Percentiles rank a stretch among this genome's conserved stretches.
These are phyloP conservation scores for Nannizziopsis arthrosporioides DNA, from an alignment of 2,329 filamentous ascomycete species.

Conservation along the genomic window DNA sequence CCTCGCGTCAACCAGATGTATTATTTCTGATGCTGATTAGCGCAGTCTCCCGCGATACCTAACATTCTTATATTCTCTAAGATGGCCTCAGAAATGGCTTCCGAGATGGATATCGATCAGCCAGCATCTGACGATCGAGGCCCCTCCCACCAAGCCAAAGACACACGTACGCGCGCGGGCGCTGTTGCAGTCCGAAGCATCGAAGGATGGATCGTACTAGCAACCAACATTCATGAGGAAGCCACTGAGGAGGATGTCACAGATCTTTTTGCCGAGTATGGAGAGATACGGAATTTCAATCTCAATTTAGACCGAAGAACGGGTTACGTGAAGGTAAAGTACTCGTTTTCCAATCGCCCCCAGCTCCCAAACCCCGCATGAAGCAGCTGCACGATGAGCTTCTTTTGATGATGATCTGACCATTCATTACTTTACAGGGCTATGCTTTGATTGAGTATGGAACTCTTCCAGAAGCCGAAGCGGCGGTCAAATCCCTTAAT, in stretches of 20 bases:
- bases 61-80: too few species aligned
- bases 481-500: slow-evolving; percentile 51
- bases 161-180: slow-evolving; percentile 35
- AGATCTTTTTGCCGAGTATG: slow-evolving; percentile 54
- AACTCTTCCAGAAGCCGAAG: slow-evolving; percentile 51
- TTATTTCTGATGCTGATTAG: too few species aligned
- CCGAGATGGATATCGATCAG: slow-evolving; percentile 37
- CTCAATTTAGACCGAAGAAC: slow-evolving; percentile 55
- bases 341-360: background rate
- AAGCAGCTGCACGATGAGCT: too few species aligned
- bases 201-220: slow-evolving; percentile 59
- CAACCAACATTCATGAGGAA: slow-evolving; percentile 57
- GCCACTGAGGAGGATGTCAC: slow-evolving; percentile 56
- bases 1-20: too few species aligned
- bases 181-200: slow-evolving; percentile 53
- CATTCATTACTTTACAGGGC: slow-evolving; percentile 36
- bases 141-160: slow-evolving; percentile 25
- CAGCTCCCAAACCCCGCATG: background rate
- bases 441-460: slow-evolving; percentile 57
- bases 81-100: slow-evolving; percentile 25
- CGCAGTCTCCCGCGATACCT: too few species aligned
- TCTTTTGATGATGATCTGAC: background rate
- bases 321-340: slow-evolving; percentile 54
- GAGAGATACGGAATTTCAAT: slow-evolving; percentile 56
- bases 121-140: slow-evolving; percentile 21